Evolutionary conservation across 2,329 filamentous ascomycete genomes (phyloP), one percentile per base, ranked within the genome.

Genomic region (Ceratocystis eucalypticola): DNA sequence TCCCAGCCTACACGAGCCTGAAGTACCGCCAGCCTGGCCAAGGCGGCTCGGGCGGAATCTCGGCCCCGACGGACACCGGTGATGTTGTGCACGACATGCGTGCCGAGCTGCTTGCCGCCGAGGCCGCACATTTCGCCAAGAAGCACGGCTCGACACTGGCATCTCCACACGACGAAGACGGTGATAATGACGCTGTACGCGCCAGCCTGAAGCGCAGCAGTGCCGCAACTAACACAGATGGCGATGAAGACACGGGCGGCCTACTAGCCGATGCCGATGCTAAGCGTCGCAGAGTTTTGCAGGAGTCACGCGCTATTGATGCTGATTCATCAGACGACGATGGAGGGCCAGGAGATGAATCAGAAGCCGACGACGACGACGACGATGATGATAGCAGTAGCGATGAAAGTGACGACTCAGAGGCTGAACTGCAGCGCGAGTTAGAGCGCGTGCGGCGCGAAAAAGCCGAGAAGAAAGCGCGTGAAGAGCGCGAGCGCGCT

Each of bases 361-460:
- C 55, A 37, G 55, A 33, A n/a, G 76, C 76, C 20, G 76, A 77
- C n/a, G 77, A 78, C 33, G 77, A 73, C 70, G 84, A 87, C 25
- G 75, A 77, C 45, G 73, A 73, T 44, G 76, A 69, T 12, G 53
- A 64, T n/a, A 65, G 67, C 59, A 62, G 53, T 7, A 57, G 64
- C 25, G 33, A 57, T 61, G 84, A 88, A 61, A 84, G 89, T 65
- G 88, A 91, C 70, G 91, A 96, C 71, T 89, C 93, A 71, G 88
- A 90, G 4, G 92, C 91, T 0, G 91, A 95, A 74, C 79, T 99
- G 70, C 89, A 96, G 82, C 84, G 93, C 55, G 94, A 99, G 75
- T 77, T 99, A 59, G 93, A 96, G 73, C 94, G 96, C 75, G 96
- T 99, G 74, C 90, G 95, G 74, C 86, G 85, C 69, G 91, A 96